These are phyloP conservation scores for Ustilago trichophora DNA, from an alignment of 1,284 basidiomycete species.

Conservation along the genomic window DNA sequence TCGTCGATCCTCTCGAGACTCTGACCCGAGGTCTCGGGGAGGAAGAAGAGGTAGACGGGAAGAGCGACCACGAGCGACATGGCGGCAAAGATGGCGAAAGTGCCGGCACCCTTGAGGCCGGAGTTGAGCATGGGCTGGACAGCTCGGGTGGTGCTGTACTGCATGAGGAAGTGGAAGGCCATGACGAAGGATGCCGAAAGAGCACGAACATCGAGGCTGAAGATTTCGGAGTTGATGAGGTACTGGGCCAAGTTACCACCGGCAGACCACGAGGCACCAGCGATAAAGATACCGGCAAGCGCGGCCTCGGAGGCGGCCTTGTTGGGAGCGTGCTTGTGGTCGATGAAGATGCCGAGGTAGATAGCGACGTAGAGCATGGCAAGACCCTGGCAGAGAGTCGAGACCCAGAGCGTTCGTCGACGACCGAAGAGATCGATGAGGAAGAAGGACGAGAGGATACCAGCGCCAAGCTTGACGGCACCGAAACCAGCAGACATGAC, in stretches of 20 bases:
- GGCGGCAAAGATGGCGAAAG: conserved; percentile 37
- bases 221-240: conserved; percentile 47
- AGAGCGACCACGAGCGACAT: conserved; percentile 31
- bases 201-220: conserved; percentile 42
- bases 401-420: conserved; percentile 39
- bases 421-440: conserved; percentile 46
- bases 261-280: conserved; percentile 39
- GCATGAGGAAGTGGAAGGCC: conserved; percentile 44
- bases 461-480: conserved; percentile 39
- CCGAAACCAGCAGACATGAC: conserved; percentile 48
- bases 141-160: conserved; percentile 40
- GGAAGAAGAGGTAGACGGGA: conserved; percentile 42
- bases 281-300: conserved; percentile 39
- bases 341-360: conserved; percentile 42
- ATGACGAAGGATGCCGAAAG: conserved; percentile 44
- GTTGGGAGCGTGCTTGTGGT: conserved; percentile 22
- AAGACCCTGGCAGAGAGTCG: conserved; percentile 33
- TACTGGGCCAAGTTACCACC: conserved; percentile 50
- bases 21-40: conserved; percentile 46
- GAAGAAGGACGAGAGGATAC: conserved; percentile 47
- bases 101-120: conserved; percentile 35
- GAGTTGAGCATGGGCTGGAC: conserved; percentile 49
- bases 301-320: conserved; percentile 38
- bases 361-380: conserved; percentile 46
- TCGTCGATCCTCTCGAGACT: conserved; percentile 47